Conservation (phyloP, 2,329 filamentous ascomycete genomes). For the Pseudogymnoascus destructans region DNA sequence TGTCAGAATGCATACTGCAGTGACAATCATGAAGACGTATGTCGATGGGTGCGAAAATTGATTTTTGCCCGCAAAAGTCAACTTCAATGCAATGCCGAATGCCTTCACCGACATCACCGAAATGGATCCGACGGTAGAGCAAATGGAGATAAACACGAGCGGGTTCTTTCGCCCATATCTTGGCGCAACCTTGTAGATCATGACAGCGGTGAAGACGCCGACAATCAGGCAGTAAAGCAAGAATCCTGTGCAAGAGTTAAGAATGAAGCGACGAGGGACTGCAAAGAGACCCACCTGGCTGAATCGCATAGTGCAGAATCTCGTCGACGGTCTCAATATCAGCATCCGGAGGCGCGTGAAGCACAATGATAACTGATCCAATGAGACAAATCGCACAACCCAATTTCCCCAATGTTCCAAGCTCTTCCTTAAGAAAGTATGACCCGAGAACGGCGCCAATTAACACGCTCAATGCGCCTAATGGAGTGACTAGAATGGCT, state of each 20-base stretch:
- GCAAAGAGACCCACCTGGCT: conserved; percentile 55
- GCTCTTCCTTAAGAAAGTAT: conserved; percentile 81
- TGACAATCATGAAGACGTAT: conserved; percentile 93
- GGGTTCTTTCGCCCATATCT: conserved; percentile 89
- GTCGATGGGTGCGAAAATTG: conserved; percentile 92
- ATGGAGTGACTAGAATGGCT: conserved; percentile 91
- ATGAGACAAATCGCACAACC: conserved; percentile 94
- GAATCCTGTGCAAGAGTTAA: conserved; percentile 50
- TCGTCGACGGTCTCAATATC: conserved; percentile 84
- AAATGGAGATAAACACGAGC: conserved; percentile 92
- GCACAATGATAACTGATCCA: conserved; percentile 90
- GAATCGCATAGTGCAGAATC: conserved; percentile 79
- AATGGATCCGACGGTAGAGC: conserved; percentile 89
- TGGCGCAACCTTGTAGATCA: conserved; percentile 93
- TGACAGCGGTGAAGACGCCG: conserved; percentile 70
- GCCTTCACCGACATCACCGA: conserved; percentile 99
- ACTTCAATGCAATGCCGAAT: conserved; percentile 92
- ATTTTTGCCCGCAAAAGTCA: conserved; percentile 85
- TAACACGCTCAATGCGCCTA: conserved; percentile 85
- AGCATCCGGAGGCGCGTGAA: conserved; percentile 90
- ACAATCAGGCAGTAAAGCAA: conserved; percentile 74
- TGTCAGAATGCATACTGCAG: conserved; percentile 83
- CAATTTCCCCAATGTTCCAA: conserved; percentile 84
- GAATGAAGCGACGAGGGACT: background rate
- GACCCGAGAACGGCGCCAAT: conserved; percentile 91